A percentile compares a stretch with the other conserved stretches of the same genome.
These are phyloP conservation scores for Sporothrix pseudoabietina DNA, from an alignment of 2,329 filamentous ascomycete species.

Conservation along the genomic window DNA sequence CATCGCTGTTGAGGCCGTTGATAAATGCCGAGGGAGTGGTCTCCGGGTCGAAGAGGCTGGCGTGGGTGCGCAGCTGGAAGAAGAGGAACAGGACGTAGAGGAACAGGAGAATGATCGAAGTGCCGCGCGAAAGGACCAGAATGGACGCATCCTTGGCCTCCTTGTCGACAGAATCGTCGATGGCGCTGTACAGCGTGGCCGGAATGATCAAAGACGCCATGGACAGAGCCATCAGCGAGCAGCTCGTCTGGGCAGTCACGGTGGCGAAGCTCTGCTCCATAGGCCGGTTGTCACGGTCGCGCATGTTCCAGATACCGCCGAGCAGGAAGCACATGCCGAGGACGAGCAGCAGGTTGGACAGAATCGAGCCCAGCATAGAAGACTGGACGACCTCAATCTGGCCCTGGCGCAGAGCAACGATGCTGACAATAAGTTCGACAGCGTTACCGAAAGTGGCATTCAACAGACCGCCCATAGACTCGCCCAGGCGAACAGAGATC, in stretches of 20 bases:
- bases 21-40: constrained; percentile 36
- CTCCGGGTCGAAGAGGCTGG: constrained; percentile 68
- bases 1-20: constrained; percentile 29
- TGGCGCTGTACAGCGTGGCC: constrained; percentile 71
- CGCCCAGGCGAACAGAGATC: constrained; percentile 70
- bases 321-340: constrained; percentile 87
- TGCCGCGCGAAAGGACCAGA: constrained; percentile 72
- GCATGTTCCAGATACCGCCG: constrained; percentile 67
- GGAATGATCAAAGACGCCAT: constrained; percentile 79
- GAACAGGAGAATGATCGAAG: constrained; percentile 71
- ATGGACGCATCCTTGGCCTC: constrained; percentile 58
- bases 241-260: constrained; percentile 76
- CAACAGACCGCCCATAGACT: constrained; percentile 71
- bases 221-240: constrained; percentile 73
- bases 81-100: constrained; percentile 76
- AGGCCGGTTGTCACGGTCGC: constrained; percentile 57
- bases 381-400: constrained; percentile 92
- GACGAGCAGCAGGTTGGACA: constrained; percentile 86
- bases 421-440: constrained; percentile 81
- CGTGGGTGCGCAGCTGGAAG: constrained; percentile 77
- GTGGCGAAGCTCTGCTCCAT: constrained; percentile 72
- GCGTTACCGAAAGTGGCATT: constrained; percentile 81
- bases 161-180: constrained; percentile 50
- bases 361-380: constrained; percentile 85
- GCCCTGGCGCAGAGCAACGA: constrained; percentile 80